Conservation (phyloP, 1,284 basidiomycete genomes). For the Grifola frondosa region DNA sequence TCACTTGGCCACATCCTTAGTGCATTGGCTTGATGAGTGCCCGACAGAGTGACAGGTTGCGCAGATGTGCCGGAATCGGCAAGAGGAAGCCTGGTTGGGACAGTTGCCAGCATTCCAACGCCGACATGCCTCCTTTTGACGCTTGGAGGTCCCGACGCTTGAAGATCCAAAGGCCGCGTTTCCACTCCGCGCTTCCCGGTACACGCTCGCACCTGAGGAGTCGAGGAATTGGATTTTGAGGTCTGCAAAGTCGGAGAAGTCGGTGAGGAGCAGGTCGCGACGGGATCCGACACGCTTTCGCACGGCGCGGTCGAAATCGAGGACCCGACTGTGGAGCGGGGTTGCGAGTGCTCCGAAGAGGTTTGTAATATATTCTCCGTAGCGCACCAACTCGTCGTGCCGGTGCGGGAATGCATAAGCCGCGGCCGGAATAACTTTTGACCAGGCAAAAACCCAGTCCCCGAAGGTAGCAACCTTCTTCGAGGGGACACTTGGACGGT, state of each 20-base stretch:
- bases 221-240: background rate
- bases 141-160: no score
- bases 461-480: background rate
- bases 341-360: background rate
- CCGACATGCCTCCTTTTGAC: no score
- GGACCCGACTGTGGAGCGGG: background rate
- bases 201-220: background rate
- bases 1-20: no score
- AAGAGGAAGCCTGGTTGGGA: no score
- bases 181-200: no score
- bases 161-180: no score
- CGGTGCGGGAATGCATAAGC: slow-evolving; percentile 3
- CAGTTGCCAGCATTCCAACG: no score
- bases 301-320: slow-evolving; percentile 3
- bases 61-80: no score
- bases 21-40: no score
- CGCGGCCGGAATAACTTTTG: background rate
- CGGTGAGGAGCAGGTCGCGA: background rate
- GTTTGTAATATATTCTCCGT: background rate
- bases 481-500: background rate
- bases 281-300: background rate
- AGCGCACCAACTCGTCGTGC: background rate
- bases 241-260: background rate
- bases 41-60: no score
- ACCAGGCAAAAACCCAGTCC: slow-evolving; percentile 1